Conservation (phyloP, 176 grass and related monocot genomes). For the Oryza meridionalis region DNA sequence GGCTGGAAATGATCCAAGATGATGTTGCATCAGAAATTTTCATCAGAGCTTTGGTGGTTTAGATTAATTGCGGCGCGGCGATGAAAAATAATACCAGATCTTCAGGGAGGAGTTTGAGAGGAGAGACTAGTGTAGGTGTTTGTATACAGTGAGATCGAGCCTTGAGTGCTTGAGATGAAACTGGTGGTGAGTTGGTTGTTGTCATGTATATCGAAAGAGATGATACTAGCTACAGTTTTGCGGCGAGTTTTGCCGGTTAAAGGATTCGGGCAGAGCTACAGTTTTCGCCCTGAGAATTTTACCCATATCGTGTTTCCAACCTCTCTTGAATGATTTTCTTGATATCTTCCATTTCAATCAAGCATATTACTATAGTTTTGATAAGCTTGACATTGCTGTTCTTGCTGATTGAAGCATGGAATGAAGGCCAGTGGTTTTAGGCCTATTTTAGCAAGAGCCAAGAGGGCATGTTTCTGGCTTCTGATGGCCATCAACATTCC, state of each 20-base stretch:
- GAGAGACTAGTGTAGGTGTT: constrained; percentile 33
- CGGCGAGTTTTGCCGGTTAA: constrained; percentile 45
- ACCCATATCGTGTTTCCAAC: constrained; percentile 1
- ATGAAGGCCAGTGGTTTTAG: background rate
- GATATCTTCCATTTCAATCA: background rate
- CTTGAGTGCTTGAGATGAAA: constrained; percentile 49
- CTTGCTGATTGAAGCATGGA: background rate
- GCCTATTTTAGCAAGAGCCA: background rate
- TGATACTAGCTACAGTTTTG: constrained; percentile 54
- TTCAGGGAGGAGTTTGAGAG: constrained; percentile 10
- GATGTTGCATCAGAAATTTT: background rate
- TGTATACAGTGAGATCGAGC: constrained; percentile 54
- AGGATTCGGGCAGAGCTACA: constrained; percentile 66
- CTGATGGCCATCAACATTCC: constrained; percentile 17
- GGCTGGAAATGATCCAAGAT: constrained; percentile 67
- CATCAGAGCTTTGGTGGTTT: constrained; percentile 15
- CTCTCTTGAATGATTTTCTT: background rate
- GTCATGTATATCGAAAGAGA: constrained; percentile 52
- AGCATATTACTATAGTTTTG: background rate
- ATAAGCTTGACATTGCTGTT: constrained; percentile 8
- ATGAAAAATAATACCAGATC: constrained; percentile 6
- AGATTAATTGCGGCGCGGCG: background rate
- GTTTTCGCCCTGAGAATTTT: constrained; percentile 62
- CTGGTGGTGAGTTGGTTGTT: constrained; percentile 15
- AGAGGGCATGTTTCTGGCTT: background rate